Percentiles rank a stretch among this genome's conserved stretches.
phyloP scores from a whole-genome alignment of 768 basidiomycete genomes.

The Neoboletus brunneissimus region DNA sequence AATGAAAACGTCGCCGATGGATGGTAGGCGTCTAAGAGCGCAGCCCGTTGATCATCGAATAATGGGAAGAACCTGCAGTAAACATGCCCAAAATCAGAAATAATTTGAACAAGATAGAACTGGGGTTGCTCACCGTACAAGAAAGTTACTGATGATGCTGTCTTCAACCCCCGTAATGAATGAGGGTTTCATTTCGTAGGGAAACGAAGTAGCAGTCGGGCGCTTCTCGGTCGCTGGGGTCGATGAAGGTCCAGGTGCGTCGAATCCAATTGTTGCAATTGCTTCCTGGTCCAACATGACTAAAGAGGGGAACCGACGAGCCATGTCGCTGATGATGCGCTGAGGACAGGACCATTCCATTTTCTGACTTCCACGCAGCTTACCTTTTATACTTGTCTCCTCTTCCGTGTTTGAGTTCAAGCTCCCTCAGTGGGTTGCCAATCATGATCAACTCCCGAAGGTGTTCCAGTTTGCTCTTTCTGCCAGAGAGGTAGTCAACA shows the following conservation, averaged over 20 bases:
- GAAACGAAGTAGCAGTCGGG: constrained; percentile 70
- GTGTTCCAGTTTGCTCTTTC: constrained; percentile 54
- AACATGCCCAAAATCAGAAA: constrained; percentile 13
- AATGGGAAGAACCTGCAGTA: constrained; percentile 71
- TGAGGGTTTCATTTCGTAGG: constrained; percentile 67
- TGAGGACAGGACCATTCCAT: not conserved
- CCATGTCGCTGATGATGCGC: constrained; percentile 59
- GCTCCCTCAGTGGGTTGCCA: constrained; percentile 72
- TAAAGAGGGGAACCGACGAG: constrained; percentile 75
- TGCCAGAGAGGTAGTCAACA: constrained; percentile 58
- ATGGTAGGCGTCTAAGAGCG: constrained; percentile 72
- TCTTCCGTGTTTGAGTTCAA: constrained; percentile 55
- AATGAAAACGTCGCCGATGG: constrained; percentile 89
- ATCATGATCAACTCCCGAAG: constrained; percentile 70
- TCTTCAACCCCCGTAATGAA: constrained; percentile 75
- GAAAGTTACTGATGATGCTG: constrained; percentile 68
- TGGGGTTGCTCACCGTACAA: constrained; percentile 57
- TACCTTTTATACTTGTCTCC: constrained; percentile 68
- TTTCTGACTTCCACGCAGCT: constrained; percentile 18
- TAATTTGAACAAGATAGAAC: not conserved
- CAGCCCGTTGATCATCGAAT: constrained; percentile 74
- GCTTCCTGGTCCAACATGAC: constrained; percentile 82
- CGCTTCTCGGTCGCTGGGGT: constrained; percentile 36
- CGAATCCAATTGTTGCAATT: constrained; percentile 75
- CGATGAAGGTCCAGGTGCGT: constrained; percentile 57